Evolutionary conservation across 306 rosid genomes (phyloP), one percentile per base, ranked within the genome.

Genomic region (Cercis canadensis): DNA sequence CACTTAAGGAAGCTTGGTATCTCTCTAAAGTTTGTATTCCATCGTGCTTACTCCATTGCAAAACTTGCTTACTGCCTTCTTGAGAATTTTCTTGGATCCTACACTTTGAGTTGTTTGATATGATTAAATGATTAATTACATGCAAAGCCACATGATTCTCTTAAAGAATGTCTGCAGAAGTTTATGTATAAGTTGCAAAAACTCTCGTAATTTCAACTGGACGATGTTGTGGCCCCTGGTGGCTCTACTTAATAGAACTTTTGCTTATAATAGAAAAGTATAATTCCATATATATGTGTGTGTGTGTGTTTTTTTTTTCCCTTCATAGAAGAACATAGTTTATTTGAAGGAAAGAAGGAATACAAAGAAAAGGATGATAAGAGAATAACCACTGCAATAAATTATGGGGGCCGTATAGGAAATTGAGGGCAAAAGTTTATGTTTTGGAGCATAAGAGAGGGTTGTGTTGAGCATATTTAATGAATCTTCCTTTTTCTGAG

Each of bases 1-100:
- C 59, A 67, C 52, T 64, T 46, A 46, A 57, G 66, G 68, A 57
- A 65, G 78, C 57, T 32, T 80, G 61, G 21, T 77, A 18, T 56
- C 56, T 29, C 60, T 12, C 32, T 59, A 39, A 54, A 55, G 60
- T 69, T 31, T 57, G 34, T 59, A 58, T 49, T 74, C 7, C 66
- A 34, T 39, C 65, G 37, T 60, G 53, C 58, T 47, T 63, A 50
- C 36, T 71, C 45, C 51, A 51, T 58, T 15, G 65, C 8, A 69
- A 50, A 55, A 57, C 29, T 36, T 69, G 18, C 67, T 40, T 47
- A 31, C 47, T 31, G 67, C 46, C 47, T 50, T 5, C 57, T 46
- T 43, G 59, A 32, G 36, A 70, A 19, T 52, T 50, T 37, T 63
- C 29, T 69, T 57, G 50, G 57, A 65, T 65, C 63, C 9, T 58